Base-by-base conservation (phyloP, 2,329 filamentous ascomycete species). In the Elsinoe perseae region DNA sequence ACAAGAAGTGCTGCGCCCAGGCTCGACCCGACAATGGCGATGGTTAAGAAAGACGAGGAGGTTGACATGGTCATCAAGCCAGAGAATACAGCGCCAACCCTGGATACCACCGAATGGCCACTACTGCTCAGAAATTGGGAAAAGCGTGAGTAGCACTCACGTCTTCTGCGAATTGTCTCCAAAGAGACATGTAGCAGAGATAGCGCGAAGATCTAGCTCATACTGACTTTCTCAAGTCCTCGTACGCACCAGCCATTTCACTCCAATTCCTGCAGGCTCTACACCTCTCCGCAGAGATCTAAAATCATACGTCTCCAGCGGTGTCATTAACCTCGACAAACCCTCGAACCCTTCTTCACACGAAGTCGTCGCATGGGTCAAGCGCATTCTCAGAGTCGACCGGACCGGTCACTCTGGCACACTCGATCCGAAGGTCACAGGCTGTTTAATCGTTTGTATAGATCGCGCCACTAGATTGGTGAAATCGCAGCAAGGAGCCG, bases 361-460 rank as follows among this genome's bases (percentile, higher is more conserved):
- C 81, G 93, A 98, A 80, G 93, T 98, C 63, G 93, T 98, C 69
- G 92, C 93, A 64, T 98, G 93, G 93, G 87, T 97, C 66, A 98
- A 98, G 85, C 86, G 92, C 66, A 97, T 97, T 68, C 80, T 98
- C 57, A 89, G 88, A 69, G 85, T 87, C 61, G 92, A 98, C 71
- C 96, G 97, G 78, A 98, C 93, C 60, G 93, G 93, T 64, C 93
- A 98, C 82, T 95, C 90, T 65, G 93, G 93, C 72, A 98, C 93
- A 60, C 87, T 98, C 66, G 93, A 98, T 72, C 92, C 92, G 69
- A 97, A 96, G 77, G 93, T 98, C 69, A 98, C 91, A 50, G 91
- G 91, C 66, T 95, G 90, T 74, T 77, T 95, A 70, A 95, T 95
- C 70, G 89, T 95, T 69, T 95, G 89, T 75, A 88, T 97, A 70